Conservation (phyloP, 2,329 filamentous ascomycete genomes). For the Arthrobotrys megalospora region DNA sequence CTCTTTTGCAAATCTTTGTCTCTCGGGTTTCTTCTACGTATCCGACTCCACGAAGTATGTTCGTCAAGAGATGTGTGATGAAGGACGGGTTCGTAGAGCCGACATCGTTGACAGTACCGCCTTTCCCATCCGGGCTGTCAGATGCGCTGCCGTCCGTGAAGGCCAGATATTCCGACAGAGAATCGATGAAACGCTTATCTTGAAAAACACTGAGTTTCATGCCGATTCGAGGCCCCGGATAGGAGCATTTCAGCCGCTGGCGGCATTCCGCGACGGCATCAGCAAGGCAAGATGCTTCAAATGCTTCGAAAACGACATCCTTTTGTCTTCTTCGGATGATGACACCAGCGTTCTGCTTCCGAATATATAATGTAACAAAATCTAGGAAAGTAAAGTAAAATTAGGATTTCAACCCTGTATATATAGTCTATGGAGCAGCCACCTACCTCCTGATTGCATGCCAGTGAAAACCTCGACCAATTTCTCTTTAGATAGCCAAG, state of each 20-base stretch:
- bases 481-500: slow-evolving; percentile 63
- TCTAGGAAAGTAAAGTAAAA: slow-evolving; percentile 57
- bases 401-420: slow-evolving; percentile 35
- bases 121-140: slow-evolving; percentile 66
- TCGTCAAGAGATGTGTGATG: slow-evolving; percentile 72
- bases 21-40: slow-evolving; percentile 27
- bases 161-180: slow-evolving; percentile 50
- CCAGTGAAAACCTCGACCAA: neutral
- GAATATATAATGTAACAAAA: slow-evolving; percentile 68
- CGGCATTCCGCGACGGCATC: slow-evolving; percentile 66
- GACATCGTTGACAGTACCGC: slow-evolving; percentile 48
- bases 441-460: slow-evolving; percentile 59
- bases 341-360: slow-evolving; percentile 70
- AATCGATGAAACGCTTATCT: slow-evolving; percentile 62
- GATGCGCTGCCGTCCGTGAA: slow-evolving; percentile 61
- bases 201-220: slow-evolving; percentile 64
- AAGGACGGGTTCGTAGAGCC: slow-evolving; percentile 67
- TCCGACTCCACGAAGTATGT: slow-evolving; percentile 69
- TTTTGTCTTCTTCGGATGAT: slow-evolving; percentile 66
- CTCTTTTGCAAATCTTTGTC: slow-evolving; percentile 70
- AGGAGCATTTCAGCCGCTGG: slow-evolving; percentile 69
- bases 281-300: slow-evolving; percentile 70
- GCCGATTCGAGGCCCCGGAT: slow-evolving; percentile 68
- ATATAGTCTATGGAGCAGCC: neutral
- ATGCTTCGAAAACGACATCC: slow-evolving; percentile 68